phyloP scores from a whole-genome alignment of 495 filamentous ascomycete species.

The Mytilinidion resinicola region DNA sequence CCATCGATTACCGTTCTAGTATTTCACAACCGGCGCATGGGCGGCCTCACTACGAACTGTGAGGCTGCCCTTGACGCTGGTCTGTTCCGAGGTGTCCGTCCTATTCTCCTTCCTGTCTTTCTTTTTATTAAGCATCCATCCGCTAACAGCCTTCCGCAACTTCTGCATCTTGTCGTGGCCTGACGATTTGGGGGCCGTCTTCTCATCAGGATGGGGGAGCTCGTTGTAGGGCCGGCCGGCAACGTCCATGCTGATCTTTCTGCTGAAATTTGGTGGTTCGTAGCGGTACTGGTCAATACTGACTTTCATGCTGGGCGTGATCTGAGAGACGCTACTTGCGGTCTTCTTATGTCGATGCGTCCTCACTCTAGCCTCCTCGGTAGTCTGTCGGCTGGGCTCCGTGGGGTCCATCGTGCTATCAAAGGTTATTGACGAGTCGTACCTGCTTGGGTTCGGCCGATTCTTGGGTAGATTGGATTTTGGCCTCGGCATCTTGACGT shows the following conservation, averaged over 20 bases:
- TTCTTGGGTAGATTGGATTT: neutral
- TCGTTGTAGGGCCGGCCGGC: neutral
- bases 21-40: slow-evolving; percentile 29
- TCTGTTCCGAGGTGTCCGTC: slow-evolving; percentile 30
- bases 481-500: neutral
- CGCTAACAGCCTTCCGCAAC: slow-evolving; percentile 23
- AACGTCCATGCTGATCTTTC: slow-evolving; percentile 29
- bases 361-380: neutral
- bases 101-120: slow-evolving; percentile 27
- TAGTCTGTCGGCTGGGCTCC: neutral
- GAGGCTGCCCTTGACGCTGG: slow-evolving; percentile 24
- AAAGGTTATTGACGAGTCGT: too few relatives aligned
- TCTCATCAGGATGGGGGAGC: slow-evolving; percentile 7
- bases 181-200: neutral
- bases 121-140: slow-evolving; percentile 24
- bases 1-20: slow-evolving; percentile 12
- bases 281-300: slow-evolving; percentile 7
- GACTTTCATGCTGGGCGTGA: slow-evolving; percentile 11
- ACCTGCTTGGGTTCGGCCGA: too few relatives aligned
- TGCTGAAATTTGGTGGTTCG: slow-evolving; percentile 16
- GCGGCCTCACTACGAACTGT: slow-evolving; percentile 30
- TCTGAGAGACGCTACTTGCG: slow-evolving; percentile 1
- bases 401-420: too few relatives aligned
- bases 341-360: neutral
- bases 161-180: slow-evolving; percentile 2